Base-by-base conservation (phyloP, 208 protist genomes). In the Crithidia mellificae region DNA sequence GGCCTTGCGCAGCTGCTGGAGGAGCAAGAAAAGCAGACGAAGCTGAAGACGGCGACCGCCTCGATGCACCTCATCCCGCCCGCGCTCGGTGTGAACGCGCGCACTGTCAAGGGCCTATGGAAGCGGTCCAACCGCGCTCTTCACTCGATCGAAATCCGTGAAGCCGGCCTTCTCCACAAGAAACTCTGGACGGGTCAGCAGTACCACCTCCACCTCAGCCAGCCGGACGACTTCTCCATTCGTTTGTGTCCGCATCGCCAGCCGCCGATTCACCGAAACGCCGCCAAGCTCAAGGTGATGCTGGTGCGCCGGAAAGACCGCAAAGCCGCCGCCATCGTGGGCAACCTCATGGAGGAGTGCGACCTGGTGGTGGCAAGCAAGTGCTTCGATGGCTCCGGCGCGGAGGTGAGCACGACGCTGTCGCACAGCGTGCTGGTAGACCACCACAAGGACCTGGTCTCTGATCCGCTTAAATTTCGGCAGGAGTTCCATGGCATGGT, bases 331-430 rank as follows among this genome's bases (percentile, higher is more conserved):
- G 50, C n/a, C n/a, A n/a, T n/a, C n/a, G 17, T 20, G 17, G 53
- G 82, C 19, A 57, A 64, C 47, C 27, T 74, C 15, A 65, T 59
- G 54, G n/a, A 32, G 1, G 77, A 83, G 43, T 61, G 62, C 29
- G 74, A 77, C 38, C 24, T 91, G 22, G 49, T 83, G 34, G 38
- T 94, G 63, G 54, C 72, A 52, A 74, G 80, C 20, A 72, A 68
- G 6, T 29, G 70, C 7, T 88, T 83, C 59, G 75, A 65, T 19
- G 57, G 78, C 49, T 77, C 74, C 19, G 85, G 88, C 41, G 83
- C 69, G 11, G 64, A 73, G 38, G 68, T 94, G 19, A 82, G 87
- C 66, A 88, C 81, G 49, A 77, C 73, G 22, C 70, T 86, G 14
- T 78, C 82, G 4, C 76, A 81, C 50, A 83, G 72, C 32, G 51